These are phyloP conservation scores for Heliamphora exappendiculata DNA, from an alignment of 148 eudicot genomes.

Conservation along the genomic window DNA sequence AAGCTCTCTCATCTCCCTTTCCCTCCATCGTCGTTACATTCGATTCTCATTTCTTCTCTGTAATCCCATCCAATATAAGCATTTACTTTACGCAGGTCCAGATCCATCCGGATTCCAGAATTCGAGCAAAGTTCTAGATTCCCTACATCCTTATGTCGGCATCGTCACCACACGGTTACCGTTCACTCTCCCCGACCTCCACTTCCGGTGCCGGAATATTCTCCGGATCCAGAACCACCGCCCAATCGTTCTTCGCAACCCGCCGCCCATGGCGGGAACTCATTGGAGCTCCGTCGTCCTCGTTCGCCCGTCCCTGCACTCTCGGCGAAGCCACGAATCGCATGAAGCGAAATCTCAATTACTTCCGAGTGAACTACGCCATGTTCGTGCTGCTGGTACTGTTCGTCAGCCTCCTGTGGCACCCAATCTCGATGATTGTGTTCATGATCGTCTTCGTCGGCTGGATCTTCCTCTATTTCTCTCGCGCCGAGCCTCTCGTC, in stretches of 20 bases:
- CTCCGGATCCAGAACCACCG: constrained; percentile 19
- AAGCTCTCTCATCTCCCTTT: no score
- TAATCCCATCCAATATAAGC: no score
- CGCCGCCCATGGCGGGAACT: constrained; percentile 48
- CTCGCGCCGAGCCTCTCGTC: constrained; percentile 22
- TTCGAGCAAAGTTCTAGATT: no score
- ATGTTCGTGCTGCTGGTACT: constrained; percentile 22
- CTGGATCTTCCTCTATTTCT: constrained; percentile 43
- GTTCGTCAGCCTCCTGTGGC: constrained; percentile 37
- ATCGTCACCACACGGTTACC: not conserved
- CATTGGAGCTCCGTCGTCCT: constrained; percentile 24
- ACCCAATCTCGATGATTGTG: constrained; percentile 45
- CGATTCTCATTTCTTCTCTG: no score
- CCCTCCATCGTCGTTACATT: no score
- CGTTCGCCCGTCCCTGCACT: constrained; percentile 30
- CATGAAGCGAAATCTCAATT: constrained; percentile 37
- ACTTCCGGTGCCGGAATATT: constrained; percentile 15
- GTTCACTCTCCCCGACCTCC: not conserved
- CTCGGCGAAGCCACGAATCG: constrained; percentile 25
- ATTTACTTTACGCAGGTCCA: no score
- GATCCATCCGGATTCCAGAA: no score
- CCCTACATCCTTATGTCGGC: no score
- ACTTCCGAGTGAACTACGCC: constrained; percentile 48
- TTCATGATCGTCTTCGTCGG: constrained; percentile 26
- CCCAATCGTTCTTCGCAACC: constrained; percentile 22